phyloP scores from a whole-genome alignment of 768 basidiomycete species.

The Dioszegia hungarica region DNA sequence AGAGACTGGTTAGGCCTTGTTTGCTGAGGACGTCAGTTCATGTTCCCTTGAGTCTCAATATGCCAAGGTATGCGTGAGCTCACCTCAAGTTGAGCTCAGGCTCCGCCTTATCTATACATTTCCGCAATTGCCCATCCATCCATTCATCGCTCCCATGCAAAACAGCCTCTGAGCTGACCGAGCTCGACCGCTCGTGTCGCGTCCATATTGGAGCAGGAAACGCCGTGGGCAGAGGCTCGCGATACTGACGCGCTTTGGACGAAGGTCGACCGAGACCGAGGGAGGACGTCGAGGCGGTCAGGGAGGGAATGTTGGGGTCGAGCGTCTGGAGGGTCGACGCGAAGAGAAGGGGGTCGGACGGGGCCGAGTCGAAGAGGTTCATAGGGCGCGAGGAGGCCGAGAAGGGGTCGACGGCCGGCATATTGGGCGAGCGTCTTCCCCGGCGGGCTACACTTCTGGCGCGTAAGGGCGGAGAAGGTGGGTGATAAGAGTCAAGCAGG shows the following conservation, averaged over 20 bases:
- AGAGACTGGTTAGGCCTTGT: conserved; percentile 24
- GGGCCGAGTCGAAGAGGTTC: conserved; percentile 13
- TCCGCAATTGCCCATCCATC: conserved; percentile 33
- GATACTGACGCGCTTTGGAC: conserved; percentile 10
- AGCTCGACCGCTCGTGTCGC: conserved; percentile 1
- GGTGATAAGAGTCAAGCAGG: neutral
- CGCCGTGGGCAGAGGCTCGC: conserved; percentile 8
- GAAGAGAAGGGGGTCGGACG: conserved; percentile 24
- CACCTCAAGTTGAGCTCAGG: conserved; percentile 22
- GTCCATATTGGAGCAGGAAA: conserved; percentile 20
- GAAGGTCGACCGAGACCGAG: neutral
- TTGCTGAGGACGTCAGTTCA: conserved; percentile 16
- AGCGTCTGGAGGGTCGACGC: conserved; percentile 23
- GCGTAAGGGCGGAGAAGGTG: neutral
- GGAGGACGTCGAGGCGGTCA: neutral
- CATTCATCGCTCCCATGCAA: conserved; percentile 39
- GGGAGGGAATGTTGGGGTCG: conserved; percentile 12
- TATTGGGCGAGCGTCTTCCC: neutral
- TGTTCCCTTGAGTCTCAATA: too few species aligned
- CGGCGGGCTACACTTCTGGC: too few species aligned
- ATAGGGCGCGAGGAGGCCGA: conserved; percentile 29
- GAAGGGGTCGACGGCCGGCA: conserved; percentile 35
- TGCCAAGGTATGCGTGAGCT: conserved; percentile 8
- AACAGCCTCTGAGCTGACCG: neutral
- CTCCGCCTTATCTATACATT: conserved; percentile 31